Evolutionary conservation across 306 rosid species (phyloP), one percentile per base, ranked within the genome.

Genomic region (Ziziphus jujuba): DNA sequence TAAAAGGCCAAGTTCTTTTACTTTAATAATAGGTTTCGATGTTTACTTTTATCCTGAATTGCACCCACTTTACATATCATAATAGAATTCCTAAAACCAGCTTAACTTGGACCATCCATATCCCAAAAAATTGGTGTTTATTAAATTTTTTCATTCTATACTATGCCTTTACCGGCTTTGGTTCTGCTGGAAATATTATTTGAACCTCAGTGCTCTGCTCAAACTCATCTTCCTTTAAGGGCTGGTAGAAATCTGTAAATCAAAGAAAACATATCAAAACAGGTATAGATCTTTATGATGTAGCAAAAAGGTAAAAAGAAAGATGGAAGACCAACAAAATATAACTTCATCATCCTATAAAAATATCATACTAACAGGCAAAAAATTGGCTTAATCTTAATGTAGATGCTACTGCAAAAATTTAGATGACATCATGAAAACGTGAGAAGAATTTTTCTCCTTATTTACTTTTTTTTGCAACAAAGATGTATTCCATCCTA

Each of bases 121-220:
- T 53, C 66, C 61, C 56, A 58, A 47, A 57, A 40, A 70, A 15
- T 43, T 34, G 21, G 44, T 61, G 67, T 55, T 21, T 22, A 61
- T 48, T 31, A 35, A 12, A 48, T 61, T 49, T 63, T 19, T 36
- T 62, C 7, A 82, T 38, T 50, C 48, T 23, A 68, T 44, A 55
- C n/a, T 28, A 31, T 21, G 61, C 51, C 53, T 74, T 78, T 85
- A 88, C 97, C 77, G 97, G 95, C 69, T 87, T 90, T 73, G 81
- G 79, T 63, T 86, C 97, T 6, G 70, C 61, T 20, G 97, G 95
- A 71, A 53, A 91, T 23, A 91, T 80, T 72, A 91, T 87, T 64
- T 48, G 91, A 82, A 91, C 97, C 81, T 84, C 95, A 0, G 95
- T 87, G 82, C 95, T 91, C 55, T 91, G 95, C 74, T 91, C 95